A percentile compares a stretch with the other conserved stretches of the same genome.
These are phyloP conservation scores for Setaria italica DNA, from an alignment of 202 grass and related monocot species.

Conservation along the genomic window DNA sequence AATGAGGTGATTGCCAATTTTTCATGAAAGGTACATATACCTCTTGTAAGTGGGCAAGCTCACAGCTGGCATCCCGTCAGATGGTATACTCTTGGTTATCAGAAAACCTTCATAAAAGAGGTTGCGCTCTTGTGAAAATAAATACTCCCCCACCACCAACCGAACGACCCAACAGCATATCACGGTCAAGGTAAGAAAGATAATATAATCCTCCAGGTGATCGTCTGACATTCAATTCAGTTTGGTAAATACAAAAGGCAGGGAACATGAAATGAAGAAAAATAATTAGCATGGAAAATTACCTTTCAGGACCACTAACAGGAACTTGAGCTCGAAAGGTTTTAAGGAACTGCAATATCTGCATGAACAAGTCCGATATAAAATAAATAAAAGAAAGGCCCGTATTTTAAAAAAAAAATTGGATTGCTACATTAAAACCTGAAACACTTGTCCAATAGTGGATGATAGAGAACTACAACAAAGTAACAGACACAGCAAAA, in stretches of 20 bases:
- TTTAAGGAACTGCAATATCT: constrained; percentile 93
- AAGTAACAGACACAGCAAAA: neutral
- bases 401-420: neutral
- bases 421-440: constrained; percentile 2
- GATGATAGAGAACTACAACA: constrained; percentile 1
- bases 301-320: constrained; percentile 79
- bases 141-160: constrained; percentile 87
- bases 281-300: constrained; percentile 13
- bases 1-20: constrained; percentile 5
- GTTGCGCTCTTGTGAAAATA: constrained; percentile 90
- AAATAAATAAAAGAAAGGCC: neutral
- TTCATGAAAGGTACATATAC: constrained; percentile 33
- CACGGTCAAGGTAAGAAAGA: constrained; percentile 83
- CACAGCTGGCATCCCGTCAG: neutral
- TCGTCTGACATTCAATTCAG: constrained; percentile 59
- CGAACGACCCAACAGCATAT: constrained; percentile 92
- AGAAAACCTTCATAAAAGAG: constrained; percentile 57
- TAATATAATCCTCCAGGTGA: constrained; percentile 95
- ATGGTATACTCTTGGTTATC: constrained; percentile 6
- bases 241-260: constrained; percentile 36
- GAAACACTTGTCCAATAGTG: neutral
- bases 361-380: constrained; percentile 37
- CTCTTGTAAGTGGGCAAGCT: constrained; percentile 32
- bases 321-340: constrained; percentile 90
- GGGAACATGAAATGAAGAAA: constrained; percentile 4